These are phyloP conservation scores for Oehlia diaphana DNA, from an alignment of 192 early-diverging fungal species.

Conservation along the genomic window DNA sequence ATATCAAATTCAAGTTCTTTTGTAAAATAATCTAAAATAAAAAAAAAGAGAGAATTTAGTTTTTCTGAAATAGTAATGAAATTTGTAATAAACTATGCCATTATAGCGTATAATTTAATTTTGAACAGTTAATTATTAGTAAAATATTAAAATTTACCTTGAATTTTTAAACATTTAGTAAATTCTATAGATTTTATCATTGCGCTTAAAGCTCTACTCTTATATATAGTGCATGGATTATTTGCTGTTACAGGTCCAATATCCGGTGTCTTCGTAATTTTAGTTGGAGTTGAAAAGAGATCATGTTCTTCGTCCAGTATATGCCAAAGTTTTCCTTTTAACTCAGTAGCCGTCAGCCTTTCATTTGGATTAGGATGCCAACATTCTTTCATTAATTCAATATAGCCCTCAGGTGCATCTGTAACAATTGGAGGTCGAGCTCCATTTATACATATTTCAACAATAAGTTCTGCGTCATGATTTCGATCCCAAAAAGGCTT, in stretches of 20 bases:
- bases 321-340: background rate
- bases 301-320: background rate
- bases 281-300: background rate
- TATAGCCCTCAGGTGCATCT: background rate
- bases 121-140: no score
- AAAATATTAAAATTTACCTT: no score
- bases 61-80: no score
- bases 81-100: no score
- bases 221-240: background rate
- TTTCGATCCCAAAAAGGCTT: background rate
- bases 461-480: background rate
- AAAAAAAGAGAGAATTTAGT: no score
- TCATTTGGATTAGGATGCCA: background rate
- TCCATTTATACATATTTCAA: background rate
- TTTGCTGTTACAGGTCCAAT: background rate
- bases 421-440: background rate
- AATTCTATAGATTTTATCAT: no score
- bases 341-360: background rate
- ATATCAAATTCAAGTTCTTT: no score
- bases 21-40: no score
- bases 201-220: no score
- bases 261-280: background rate
- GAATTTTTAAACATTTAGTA: no score
- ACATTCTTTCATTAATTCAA: background rate
- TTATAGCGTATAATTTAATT: no score